Conservation (phyloP, 352 stramenopile genomes). For the Phytophthora vignae region DNA sequence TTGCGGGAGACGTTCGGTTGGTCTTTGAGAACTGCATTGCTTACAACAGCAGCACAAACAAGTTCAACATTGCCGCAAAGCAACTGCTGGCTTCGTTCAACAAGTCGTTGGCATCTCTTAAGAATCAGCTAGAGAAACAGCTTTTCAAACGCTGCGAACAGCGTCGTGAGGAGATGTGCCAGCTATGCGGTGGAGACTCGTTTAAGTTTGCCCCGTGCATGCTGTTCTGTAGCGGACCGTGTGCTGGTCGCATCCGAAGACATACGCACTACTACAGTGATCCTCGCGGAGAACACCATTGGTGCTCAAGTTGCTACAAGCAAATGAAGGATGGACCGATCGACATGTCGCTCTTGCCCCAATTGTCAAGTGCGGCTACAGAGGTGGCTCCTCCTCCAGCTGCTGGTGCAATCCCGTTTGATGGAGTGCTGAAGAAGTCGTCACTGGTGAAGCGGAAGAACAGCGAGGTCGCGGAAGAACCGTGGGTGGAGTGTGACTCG, state of each 20-base stretch:
- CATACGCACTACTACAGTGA: slow-evolving; percentile 92
- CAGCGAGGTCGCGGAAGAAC: slow-evolving; percentile 97
- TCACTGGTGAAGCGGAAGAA: slow-evolving; percentile 98
- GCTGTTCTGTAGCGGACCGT: slow-evolving; percentile 90
- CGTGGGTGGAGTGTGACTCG: slow-evolving; percentile 98
- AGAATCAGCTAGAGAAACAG: slow-evolving; percentile 86
- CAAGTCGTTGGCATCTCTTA: slow-evolving; percentile 65
- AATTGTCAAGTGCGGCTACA: slow-evolving; percentile 70
- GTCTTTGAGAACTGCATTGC: slow-evolving; percentile 92
- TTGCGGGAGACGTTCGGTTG: slow-evolving; percentile 87
- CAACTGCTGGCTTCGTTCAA: slow-evolving; percentile 84
- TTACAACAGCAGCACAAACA: slow-evolving; percentile 92
- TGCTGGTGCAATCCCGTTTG: slow-evolving; percentile 43
- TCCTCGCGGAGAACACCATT: slow-evolving; percentile 84
- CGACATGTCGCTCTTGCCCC: slow-evolving; percentile 87
- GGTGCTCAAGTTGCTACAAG: slow-evolving; percentile 91
- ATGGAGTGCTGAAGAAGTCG: slow-evolving; percentile 92
- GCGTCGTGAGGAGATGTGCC: slow-evolving; percentile 88
- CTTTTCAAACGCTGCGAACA: slow-evolving; percentile 87
- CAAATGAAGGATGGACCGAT: slow-evolving; percentile 93
- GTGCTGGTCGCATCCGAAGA: slow-evolving; percentile 80
- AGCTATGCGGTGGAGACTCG: slow-evolving; percentile 88
- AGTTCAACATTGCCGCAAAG: slow-evolving; percentile 89
- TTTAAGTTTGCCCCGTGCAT: slow-evolving; percentile 93
- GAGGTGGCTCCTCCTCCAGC: slow-evolving; percentile 44